Percentiles rank a stretch among this genome's conserved stretches.
These are phyloP conservation scores for Talaromyces trachyspermus DNA, from an alignment of 495 filamentous ascomycete genomes.

Conservation along the genomic window DNA sequence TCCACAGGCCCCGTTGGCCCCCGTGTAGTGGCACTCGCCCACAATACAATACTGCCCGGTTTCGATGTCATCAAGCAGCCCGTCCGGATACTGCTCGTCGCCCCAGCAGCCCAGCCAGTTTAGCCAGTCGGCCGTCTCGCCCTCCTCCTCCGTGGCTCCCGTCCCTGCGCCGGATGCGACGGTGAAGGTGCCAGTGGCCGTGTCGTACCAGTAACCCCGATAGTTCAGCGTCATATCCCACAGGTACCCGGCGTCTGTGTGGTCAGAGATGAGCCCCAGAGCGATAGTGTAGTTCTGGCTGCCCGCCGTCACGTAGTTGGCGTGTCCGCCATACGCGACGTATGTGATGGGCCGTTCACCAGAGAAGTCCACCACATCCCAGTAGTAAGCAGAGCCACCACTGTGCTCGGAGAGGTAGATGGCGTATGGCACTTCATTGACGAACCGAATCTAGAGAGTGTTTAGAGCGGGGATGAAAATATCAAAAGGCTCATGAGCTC, in stretches of 20 bases:
- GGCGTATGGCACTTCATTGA: background rate
- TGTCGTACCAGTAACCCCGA: background rate
- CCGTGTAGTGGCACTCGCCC: background rate
- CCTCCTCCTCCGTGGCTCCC: background rate
- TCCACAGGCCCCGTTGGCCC: conserved; percentile 1
- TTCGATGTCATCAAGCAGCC: background rate
- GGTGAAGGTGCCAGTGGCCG: background rate
- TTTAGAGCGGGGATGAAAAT: background rate
- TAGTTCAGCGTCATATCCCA: conserved; percentile 2
- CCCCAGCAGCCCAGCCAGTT: background rate
- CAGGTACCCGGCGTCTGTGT: background rate
- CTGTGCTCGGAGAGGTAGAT: conserved; percentile 1
- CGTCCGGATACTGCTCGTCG: background rate
- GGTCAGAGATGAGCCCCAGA: background rate
- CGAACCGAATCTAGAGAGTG: conserved; percentile 1
- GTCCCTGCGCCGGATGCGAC: background rate
- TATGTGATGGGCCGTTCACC: background rate
- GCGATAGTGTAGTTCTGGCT: background rate
- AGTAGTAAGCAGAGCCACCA: background rate
- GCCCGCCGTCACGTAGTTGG: background rate
- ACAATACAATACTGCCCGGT: background rate
- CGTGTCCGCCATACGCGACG: background rate
- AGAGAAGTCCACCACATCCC: background rate
- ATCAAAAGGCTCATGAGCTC: background rate
- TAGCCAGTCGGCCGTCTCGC: background rate